These are phyloP conservation scores for Penicillium soppii DNA, from an alignment of 495 filamentous ascomycete species.

Conservation along the genomic window DNA sequence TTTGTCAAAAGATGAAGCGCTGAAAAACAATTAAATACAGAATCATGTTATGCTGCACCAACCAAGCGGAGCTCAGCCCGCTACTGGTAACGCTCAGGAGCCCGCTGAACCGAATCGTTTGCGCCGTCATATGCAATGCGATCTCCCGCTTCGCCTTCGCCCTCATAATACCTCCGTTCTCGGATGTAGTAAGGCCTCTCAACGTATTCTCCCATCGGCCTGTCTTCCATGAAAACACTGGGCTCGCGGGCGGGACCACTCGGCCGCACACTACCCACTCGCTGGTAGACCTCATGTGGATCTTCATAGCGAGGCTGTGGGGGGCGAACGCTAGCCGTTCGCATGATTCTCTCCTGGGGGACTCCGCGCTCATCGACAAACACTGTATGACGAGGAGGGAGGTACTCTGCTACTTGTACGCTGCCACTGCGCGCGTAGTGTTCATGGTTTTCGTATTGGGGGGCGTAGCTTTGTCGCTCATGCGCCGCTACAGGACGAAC, in stretches of 20 bases:
- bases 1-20: not conserved
- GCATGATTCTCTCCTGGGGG: constrained; percentile 53
- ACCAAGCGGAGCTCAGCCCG: constrained; percentile 2
- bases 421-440: constrained; percentile 37
- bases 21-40: not conserved
- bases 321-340: constrained; percentile 59
- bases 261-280: constrained; percentile 53
- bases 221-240: constrained; percentile 43
- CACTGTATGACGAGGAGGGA: constrained; percentile 32
- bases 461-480: constrained; percentile 33
- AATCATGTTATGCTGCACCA: constrained; percentile 2
- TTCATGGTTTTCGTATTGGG: constrained; percentile 36
- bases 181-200: constrained; percentile 43
- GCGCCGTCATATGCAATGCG: constrained; percentile 31
- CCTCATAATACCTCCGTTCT: constrained; percentile 41
- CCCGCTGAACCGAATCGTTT: constrained; percentile 30
- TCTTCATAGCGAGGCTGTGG: constrained; percentile 55
- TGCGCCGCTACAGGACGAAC: constrained; percentile 27
- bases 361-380: constrained; percentile 46
- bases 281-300: constrained; percentile 43
- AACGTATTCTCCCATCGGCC: constrained; percentile 40
- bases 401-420: constrained; percentile 45
- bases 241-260: constrained; percentile 33
- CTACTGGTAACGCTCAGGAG: constrained; percentile 30
- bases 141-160: constrained; percentile 33